Evolutionary conservation across 176 grass and related monocot genomes (phyloP).

Genomic region (Eragrostis curvula): DNA sequence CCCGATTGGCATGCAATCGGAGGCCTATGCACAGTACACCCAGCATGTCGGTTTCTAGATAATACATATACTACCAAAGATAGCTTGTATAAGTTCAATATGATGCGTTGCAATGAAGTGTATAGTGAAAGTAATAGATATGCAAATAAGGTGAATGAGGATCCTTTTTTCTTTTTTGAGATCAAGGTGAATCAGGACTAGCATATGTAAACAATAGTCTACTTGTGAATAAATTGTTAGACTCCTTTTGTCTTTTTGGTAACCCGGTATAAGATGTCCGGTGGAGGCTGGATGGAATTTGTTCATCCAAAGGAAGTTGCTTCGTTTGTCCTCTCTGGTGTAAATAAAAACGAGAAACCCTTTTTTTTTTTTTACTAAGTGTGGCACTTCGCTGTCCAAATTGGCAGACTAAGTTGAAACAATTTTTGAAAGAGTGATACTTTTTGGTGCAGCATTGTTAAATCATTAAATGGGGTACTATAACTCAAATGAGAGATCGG

Average conservation of each 20-base stretch:
- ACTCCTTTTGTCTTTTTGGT: background rate
- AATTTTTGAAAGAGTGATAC: background rate
- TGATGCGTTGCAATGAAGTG: background rate
- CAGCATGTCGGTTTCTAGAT: slow-evolving; percentile 60
- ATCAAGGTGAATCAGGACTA: background rate
- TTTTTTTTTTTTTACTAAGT: too few species aligned
- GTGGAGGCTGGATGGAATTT: background rate
- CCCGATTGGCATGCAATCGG: slow-evolving; percentile 81
- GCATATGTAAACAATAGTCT: slow-evolving; percentile 4
- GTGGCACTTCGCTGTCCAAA: background rate
- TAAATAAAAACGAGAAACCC: background rate
- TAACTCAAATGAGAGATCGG: background rate
- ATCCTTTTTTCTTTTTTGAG: too few species aligned
- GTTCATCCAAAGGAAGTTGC: background rate
- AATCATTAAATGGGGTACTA: slow-evolving; percentile 2
- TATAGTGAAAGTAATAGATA: background rate
- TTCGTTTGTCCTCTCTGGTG: background rate
- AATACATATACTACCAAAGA: background rate
- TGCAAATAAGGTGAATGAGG: background rate
- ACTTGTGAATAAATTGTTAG: slow-evolving; percentile 21
- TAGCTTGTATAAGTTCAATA: slow-evolving; percentile 21
- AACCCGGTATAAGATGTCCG: background rate
- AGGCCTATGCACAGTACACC: slow-evolving; percentile 81
- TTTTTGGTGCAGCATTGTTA: background rate
- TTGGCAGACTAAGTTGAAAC: background rate